These are phyloP conservation scores for Pichia nakasei DNA, from an alignment of 805 yeast species.

Conservation along the genomic window DNA sequence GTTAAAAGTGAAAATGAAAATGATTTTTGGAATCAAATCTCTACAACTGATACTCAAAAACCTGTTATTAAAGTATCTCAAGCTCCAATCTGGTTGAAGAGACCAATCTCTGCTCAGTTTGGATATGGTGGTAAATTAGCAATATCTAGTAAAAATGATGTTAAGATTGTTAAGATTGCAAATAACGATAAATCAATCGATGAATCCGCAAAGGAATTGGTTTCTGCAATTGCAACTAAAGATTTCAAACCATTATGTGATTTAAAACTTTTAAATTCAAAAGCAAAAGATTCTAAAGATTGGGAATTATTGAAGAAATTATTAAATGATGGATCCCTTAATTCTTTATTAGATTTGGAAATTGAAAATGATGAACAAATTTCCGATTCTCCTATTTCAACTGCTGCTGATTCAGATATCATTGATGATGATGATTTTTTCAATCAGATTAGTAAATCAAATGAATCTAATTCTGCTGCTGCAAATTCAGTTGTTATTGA, in stretches of 20 bases:
- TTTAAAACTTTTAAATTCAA: slow-evolving; percentile 36
- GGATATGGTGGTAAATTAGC: slow-evolving; percentile 93
- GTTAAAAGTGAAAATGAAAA: slow-evolving; percentile 42
- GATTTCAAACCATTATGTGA: slow-evolving; percentile 49
- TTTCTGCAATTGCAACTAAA: slow-evolving; percentile 47
- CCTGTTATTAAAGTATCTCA: slow-evolving; percentile 65
- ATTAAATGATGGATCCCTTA: slow-evolving; percentile 24
- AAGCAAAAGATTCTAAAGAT: slow-evolving; percentile 34
- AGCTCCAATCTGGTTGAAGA: slow-evolving; percentile 84
- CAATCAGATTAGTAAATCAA: slow-evolving; percentile 21
- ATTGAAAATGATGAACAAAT: background rate
- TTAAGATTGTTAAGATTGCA: slow-evolving; percentile 27
- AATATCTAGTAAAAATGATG: slow-evolving; percentile 27
- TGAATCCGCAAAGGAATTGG: slow-evolving; percentile 33
- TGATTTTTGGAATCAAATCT: slow-evolving; percentile 79
- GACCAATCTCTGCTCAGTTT: slow-evolving; percentile 68
- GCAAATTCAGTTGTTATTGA: slow-evolving; percentile 4
- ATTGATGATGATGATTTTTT: slow-evolving; percentile 33
- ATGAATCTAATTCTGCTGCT: background rate
- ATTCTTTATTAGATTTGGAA: slow-evolving; percentile 2
- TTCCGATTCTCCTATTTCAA: slow-evolving; percentile 13
- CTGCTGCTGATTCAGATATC: slow-evolving; percentile 9
- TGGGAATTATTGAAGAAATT: slow-evolving; percentile 56
- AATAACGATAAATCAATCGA: slow-evolving; percentile 25
- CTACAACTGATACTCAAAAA: slow-evolving; percentile 59